Base-by-base conservation (phyloP, 2,329 filamentous ascomycete species). In the Leptographium radiaticola region DNA sequence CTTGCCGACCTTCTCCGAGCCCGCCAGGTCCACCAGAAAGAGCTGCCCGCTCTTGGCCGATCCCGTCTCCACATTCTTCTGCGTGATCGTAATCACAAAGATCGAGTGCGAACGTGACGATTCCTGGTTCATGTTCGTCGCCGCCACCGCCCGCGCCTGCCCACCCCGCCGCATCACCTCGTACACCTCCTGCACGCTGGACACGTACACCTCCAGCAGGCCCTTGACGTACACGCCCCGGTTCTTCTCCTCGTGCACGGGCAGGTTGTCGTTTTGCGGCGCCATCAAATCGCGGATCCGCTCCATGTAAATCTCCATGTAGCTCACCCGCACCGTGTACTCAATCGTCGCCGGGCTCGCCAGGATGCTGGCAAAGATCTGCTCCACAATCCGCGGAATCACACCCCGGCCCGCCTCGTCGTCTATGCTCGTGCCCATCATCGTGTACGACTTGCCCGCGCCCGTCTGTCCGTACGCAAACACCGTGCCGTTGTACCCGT, bases 301-400 rank as follows among this genome's bases (percentile, higher is more conserved):
- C 73, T 98, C 93, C 93, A 97, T 98, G 75, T 98, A 98, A 60
- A 98, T 97, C 71, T 98, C 93, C 90, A 98, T 96, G 71, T 97
- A 97, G 70, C 89, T 95, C 65, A 97, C 91, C 54, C 90, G 83
- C 52, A 98, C 91, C n/a, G 90, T 97, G 70, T 97, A 97, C 71
- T 97, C 93, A 67, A 97, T 96, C 61, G 88, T 95, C 63, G 84
- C 84, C 45, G 91, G 88, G 62, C 89, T 95, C 25, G 87, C 83
- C 71, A 96, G 77, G 68, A 97, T 97, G 71, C 87, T 95, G 62
- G 87, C 84, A 68, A 97, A 97, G 67, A 97, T 96, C 72, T 97
- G 91, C 71, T 97, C 89, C 61, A 96, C 86, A 62, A 97, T 97
- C 64, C 93, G 86, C 51, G 93, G 93, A 62, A 96, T 97, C 58